These are phyloP conservation scores for Sistotremastrum niveocremeum DNA, from an alignment of 768 basidiomycete species.

Conservation along the genomic window DNA sequence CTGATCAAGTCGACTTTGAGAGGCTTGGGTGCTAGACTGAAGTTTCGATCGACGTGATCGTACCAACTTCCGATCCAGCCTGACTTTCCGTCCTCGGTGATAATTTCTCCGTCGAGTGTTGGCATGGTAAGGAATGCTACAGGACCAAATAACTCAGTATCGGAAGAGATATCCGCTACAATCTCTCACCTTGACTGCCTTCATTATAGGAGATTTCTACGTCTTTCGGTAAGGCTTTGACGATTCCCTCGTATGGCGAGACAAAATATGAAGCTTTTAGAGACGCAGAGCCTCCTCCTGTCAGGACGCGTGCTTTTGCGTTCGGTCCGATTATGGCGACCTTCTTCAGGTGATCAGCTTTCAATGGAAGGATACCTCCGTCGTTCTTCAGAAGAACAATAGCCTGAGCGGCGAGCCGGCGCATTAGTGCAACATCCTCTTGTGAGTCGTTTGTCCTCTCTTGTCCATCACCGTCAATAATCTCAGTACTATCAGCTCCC, in stretches of 20 bases:
- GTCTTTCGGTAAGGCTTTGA: slow-evolving; percentile 34
- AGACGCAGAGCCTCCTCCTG: slow-evolving; percentile 61
- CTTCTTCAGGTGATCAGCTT: slow-evolving; percentile 33
- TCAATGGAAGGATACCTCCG: slow-evolving; percentile 36
- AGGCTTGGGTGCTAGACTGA: no score
- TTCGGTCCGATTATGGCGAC: slow-evolving; percentile 67
- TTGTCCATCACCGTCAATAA: slow-evolving; percentile 58
- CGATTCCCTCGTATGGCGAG: slow-evolving; percentile 66
- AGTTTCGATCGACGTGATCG: slow-evolving; percentile 21
- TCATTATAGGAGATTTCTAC: slow-evolving; percentile 53
- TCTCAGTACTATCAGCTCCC: slow-evolving; percentile 18
- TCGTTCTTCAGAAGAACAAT: slow-evolving; percentile 72
- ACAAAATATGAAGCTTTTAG: slow-evolving; percentile 66
- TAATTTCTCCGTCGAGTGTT: slow-evolving; percentile 52
- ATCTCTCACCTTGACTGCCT: slow-evolving; percentile 45
- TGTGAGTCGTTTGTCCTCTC: slow-evolving; percentile 52
- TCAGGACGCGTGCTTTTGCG: slow-evolving; percentile 45
- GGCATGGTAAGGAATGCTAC: slow-evolving; percentile 54
- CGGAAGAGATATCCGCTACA: not conserved
- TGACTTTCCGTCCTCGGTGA: slow-evolving; percentile 41
- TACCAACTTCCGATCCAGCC: slow-evolving; percentile 61
- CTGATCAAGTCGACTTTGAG: no score
- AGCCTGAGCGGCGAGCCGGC: slow-evolving; percentile 49
- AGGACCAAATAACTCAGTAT: not conserved
- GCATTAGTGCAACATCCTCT: slow-evolving; percentile 50